phyloP scores from a whole-genome alignment of 495 filamentous ascomycete species.

The Sabuloglossum arenarium region DNA sequence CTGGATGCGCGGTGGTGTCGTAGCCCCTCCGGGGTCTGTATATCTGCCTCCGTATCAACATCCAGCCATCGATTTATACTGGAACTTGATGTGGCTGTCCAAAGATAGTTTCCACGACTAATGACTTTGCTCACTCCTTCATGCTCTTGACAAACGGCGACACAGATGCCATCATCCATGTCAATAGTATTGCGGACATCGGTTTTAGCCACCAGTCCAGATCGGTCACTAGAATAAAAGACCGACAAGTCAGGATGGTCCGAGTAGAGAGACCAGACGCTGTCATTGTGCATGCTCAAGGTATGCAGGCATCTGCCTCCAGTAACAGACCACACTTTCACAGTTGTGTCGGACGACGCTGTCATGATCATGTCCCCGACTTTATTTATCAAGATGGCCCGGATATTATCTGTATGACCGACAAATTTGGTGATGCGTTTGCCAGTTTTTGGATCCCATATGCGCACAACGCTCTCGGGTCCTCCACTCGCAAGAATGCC shows the following conservation, averaged over 20 bases:
- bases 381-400: conserved; percentile 73
- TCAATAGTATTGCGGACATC: conserved; percentile 61
- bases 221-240: conserved; percentile 86
- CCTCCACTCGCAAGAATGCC: conserved; percentile 78
- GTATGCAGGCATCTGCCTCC: conserved; percentile 94
- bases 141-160: conserved; percentile 79
- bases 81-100: conserved; percentile 85
- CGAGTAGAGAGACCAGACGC: conserved; percentile 90
- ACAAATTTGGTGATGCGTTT: conserved; percentile 90
- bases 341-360: conserved; percentile 85
- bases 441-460: conserved; percentile 85
- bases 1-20: conserved; percentile 33
- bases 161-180: conserved; percentile 70
- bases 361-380: conserved; percentile 82
- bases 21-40: conserved; percentile 32
- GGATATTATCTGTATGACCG: conserved; percentile 91
- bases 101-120: conserved; percentile 59
- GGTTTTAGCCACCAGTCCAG: conserved; percentile 83
- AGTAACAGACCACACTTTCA: conserved; percentile 93
- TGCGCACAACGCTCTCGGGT: conserved; percentile 75
- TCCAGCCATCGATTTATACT: conserved; percentile 91
- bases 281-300: conserved; percentile 94
- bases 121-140: conserved; percentile 76
- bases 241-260: conserved; percentile 66
- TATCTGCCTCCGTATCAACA: conserved; percentile 49